Percentiles rank a stretch among this genome's conserved stretches.
Evolutionary conservation across 768 basidiomycete genomes (phyloP).

Genomic region (Lepiota subincarnata): DNA sequence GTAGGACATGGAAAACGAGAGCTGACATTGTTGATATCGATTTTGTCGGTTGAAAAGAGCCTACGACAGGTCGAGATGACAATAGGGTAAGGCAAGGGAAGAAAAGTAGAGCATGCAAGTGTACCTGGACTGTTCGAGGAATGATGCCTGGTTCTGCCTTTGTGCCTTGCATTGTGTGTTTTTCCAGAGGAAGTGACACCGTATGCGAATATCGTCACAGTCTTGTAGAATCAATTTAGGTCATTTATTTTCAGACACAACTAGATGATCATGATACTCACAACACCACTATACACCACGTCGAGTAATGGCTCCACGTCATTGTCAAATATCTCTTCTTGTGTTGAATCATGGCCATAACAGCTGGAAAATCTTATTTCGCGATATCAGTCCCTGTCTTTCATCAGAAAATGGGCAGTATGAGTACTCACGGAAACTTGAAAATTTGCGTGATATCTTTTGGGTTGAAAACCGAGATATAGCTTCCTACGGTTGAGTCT

Average conservation of each 20-base stretch:
- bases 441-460: slow-evolving; percentile 67
- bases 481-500: slow-evolving; percentile 33
- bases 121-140: slow-evolving; percentile 73
- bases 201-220: slow-evolving; percentile 85
- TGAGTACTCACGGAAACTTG: slow-evolving; percentile 61
- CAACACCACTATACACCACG: slow-evolving; percentile 71
- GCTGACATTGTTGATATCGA: slow-evolving; percentile 33
- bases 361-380: slow-evolving; percentile 79
- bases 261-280: too few relatives aligned
- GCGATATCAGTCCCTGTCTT: too few relatives aligned
- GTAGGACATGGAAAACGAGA: slow-evolving; percentile 60
- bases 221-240: too few relatives aligned
- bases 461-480: slow-evolving; percentile 66
- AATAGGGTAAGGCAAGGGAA: too few relatives aligned
- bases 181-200: slow-evolving; percentile 91
- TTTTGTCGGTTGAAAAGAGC: slow-evolving; percentile 53
- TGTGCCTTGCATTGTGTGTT: slow-evolving; percentile 90
- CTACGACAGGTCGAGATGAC: slow-evolving; percentile 26
- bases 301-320: slow-evolving; percentile 79
- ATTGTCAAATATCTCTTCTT: slow-evolving; percentile 71
- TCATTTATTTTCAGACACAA: too few relatives aligned
- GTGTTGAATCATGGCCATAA: slow-evolving; percentile 65
- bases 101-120: too few relatives aligned
- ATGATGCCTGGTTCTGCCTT: slow-evolving; percentile 74
- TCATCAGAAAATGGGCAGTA: too few relatives aligned